These are phyloP conservation scores for Clonostachys byssicola DNA, from an alignment of 2,329 filamentous ascomycete genomes.

Conservation along the genomic window DNA sequence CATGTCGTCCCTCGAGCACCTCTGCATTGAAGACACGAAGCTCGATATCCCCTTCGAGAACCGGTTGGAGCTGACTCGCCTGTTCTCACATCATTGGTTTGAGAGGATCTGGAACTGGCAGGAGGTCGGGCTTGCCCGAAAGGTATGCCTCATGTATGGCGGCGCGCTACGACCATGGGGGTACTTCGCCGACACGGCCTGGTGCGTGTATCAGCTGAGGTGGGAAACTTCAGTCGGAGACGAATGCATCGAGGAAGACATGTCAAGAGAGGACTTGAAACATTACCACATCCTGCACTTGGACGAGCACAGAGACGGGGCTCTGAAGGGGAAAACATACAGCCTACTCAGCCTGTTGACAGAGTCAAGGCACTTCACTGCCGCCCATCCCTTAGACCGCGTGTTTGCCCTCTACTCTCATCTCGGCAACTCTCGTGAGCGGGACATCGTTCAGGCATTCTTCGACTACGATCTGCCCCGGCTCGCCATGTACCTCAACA, in stretches of 20 bases:
- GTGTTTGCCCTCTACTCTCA: conserved; percentile 5
- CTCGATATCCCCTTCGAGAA: conserved; percentile 4
- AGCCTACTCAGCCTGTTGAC: conserved; percentile 4
- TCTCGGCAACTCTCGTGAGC: conserved; percentile 5
- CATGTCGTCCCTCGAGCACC: conserved; percentile 2
- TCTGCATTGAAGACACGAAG: conserved; percentile 3
- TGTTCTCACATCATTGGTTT: conserved; percentile 6
- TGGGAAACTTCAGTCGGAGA: conserved; percentile 2
- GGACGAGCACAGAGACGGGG: conserved; percentile 3
- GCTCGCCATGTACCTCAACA: conserved; percentile 5
- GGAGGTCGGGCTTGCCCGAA: conserved; percentile 1
- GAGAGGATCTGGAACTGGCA: conserved; percentile 6
- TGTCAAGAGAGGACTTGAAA: conserved; percentile 3
- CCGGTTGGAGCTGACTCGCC: conserved; percentile 3
- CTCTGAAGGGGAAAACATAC: conserved; percentile 1
- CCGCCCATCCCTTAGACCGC: conserved; percentile 4
- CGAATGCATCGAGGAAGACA: conserved; percentile 1
- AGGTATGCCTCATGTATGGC: conserved; percentile 5
- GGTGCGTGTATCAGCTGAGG: conserved; percentile 5
- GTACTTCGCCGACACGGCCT: conserved; percentile 3
- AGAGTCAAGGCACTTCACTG: conserved; percentile 4
- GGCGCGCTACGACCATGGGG: conserved; percentile 4
- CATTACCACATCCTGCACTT: conserved; percentile 4
- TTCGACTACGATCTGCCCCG: conserved; percentile 5
- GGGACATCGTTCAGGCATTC: conserved; percentile 6